Evolutionary conservation across 164 flowering plant species (phyloP).

Genomic region (Dillenia turbinata): DNA sequence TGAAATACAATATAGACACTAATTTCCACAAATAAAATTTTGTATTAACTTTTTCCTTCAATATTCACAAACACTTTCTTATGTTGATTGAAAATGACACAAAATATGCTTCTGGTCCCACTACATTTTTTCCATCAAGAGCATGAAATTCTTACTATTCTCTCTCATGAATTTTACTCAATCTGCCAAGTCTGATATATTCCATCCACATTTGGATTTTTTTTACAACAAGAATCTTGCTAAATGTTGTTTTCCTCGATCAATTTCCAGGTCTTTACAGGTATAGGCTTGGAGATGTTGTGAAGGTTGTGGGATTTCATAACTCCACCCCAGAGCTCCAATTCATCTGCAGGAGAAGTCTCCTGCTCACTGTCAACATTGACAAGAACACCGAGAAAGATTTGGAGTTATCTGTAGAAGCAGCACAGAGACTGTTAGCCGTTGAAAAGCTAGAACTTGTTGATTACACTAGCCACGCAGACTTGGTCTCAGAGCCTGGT

Average conservation of each 20-base stretch:
- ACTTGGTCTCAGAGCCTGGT: constrained; percentile 60
- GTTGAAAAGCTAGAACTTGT: constrained; percentile 60
- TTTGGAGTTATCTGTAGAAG: constrained; percentile 71
- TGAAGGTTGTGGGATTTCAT: constrained; percentile 75
- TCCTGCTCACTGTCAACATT: constrained; percentile 76
- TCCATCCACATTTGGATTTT: too few relatives aligned
- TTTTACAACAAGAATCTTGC: not conserved
- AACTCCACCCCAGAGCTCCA: constrained; percentile 82
- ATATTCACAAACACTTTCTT: too few relatives aligned
- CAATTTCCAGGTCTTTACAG: constrained; percentile 77
- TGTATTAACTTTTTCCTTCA: too few relatives aligned
- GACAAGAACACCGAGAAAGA: constrained; percentile 99
- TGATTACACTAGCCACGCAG: constrained; percentile 75
- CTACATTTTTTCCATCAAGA: too few relatives aligned
- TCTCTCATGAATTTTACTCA: too few relatives aligned
- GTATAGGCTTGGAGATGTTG: constrained; percentile 84
- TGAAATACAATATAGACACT: too few relatives aligned
- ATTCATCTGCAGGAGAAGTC: constrained; percentile 71
- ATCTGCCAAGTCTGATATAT: too few relatives aligned
- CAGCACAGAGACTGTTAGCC: constrained; percentile 42
- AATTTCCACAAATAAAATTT: too few relatives aligned
- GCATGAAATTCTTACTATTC: too few relatives aligned
- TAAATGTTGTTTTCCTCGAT: not conserved
- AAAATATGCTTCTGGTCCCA: too few relatives aligned
- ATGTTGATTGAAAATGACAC: too few relatives aligned